These are phyloP conservation scores for Mycocentrospora acerina DNA, from an alignment of 2,329 filamentous ascomycete species.

Conservation along the genomic window DNA sequence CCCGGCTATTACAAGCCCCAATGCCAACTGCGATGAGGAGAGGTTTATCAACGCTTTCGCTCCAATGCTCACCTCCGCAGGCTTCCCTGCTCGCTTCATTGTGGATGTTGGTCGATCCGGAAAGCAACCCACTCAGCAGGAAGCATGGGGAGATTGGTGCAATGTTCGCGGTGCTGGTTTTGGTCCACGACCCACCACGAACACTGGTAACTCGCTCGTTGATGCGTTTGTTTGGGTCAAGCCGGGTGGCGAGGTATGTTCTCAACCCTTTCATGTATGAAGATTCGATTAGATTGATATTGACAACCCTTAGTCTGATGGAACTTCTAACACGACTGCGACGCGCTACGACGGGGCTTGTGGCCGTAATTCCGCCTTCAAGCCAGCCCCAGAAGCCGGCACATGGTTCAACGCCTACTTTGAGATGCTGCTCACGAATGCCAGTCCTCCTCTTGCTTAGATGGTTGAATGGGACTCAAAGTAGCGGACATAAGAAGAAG, in stretches of 20 bases:
- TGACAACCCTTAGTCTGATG: conserved; percentile 39
- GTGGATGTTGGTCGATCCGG: conserved; percentile 59
- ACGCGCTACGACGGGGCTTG: conserved; percentile 58
- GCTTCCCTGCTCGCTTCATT: conserved; percentile 59
- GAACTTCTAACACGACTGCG: conserved; percentile 47
- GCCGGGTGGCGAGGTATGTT: conserved; percentile 57
- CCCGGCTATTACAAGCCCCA: conserved; percentile 48
- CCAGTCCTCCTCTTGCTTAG: conserved; percentile 31
- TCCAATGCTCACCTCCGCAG: conserved; percentile 49
- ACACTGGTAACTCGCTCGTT: conserved; percentile 59
- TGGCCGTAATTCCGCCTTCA: conserved; percentile 55
- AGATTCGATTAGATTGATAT: background rate
- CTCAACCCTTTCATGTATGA: background rate
- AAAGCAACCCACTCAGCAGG: conserved; percentile 59
- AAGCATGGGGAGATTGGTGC: conserved; percentile 67
- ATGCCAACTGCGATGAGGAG: conserved; percentile 57
- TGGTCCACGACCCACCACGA: conserved; percentile 62
- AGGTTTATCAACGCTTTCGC: conserved; percentile 54
- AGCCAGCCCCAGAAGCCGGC: conserved; percentile 70
- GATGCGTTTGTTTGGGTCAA: conserved; percentile 74
- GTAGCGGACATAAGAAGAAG: background rate
- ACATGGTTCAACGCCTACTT: conserved; percentile 62
- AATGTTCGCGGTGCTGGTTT: conserved; percentile 66
- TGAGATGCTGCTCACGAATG: conserved; percentile 38
- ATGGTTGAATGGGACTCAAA: background rate